Evolutionary conservation across 208 protist genomes (phyloP), one percentile per base, ranked within the genome.

Genomic region (Trypanosoma grayi): DNA sequence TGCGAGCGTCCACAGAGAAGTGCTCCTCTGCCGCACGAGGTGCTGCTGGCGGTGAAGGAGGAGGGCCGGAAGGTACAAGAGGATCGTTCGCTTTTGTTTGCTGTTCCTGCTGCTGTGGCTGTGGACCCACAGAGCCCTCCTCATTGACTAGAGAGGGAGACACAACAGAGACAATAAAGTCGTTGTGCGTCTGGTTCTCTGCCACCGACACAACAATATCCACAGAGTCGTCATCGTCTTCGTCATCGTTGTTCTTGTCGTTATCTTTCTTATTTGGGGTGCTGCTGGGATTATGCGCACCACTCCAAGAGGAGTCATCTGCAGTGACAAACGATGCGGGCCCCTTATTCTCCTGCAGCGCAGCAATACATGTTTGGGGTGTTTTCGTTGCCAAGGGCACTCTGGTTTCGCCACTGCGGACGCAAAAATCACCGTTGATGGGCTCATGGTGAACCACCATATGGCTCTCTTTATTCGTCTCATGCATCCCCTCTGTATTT

Each of bases 1-100:
- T 51, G 8, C 50, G 51, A 45, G 66, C 66, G 54, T 65, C 58
- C 22, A 50, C 40, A 48, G 66, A 60, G 30, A 72, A 37, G 37
- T 57, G 51, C 41, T 45, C 58, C 22, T 22, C 39, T 22, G 48
- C 36, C 14, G 41, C 8, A 58, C 1, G 20, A 57, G 33, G 24
- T 8, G 13, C 18, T 7, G 31, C 16, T 34, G 18, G 14, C 8
- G 50, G 14, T 4, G 36, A 53, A 37, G 16, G 6, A 14, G 44
- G 14, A 27, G 43, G 37, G 13, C 31, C 1, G n/a, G 11, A 27
- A 18, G 20, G 20, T 14, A 14, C 4, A 43, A 43, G 16, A n/a
- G 10, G 16, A 14, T 4, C 3, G 16, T 43, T n/a, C 9, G 11
- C 27, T 2, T 60, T 31, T 18, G 31, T 25, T 6, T 48, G 28